Conservation (phyloP, 352 stramenopile genomes). For the Globisporangium camurandrum region DNA sequence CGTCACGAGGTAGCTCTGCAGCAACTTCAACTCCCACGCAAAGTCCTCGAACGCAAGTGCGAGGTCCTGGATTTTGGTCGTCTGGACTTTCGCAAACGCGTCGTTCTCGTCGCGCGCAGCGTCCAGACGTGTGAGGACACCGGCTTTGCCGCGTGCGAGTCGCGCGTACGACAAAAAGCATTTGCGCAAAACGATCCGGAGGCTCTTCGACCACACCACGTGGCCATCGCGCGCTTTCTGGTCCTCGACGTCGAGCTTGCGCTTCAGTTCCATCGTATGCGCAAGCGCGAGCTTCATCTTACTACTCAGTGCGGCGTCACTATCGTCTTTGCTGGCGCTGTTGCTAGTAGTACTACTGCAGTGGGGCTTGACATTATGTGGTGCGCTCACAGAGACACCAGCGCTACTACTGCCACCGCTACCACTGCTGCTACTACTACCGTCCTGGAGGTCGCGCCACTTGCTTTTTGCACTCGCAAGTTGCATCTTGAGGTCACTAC, state of each 20-base stretch:
- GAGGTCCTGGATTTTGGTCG: constrained; percentile 40
- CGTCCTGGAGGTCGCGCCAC: constrained; percentile 58
- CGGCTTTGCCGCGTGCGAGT: constrained; percentile 52
- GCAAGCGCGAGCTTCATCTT: constrained; percentile 67
- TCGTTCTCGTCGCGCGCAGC: constrained; percentile 49
- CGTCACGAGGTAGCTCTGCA: constrained; percentile 62
- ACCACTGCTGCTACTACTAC: not conserved
- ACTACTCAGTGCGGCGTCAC: constrained; percentile 29
- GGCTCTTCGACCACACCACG: constrained; percentile 56
- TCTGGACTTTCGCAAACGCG: constrained; percentile 43
- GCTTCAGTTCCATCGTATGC: constrained; percentile 70
- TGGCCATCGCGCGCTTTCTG: constrained; percentile 54
- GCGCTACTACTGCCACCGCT: constrained; percentile 3
- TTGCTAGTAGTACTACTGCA: not conserved
- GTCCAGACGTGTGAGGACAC: constrained; percentile 46
- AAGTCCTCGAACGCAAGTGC: constrained; percentile 58
- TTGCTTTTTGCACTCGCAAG: constrained; percentile 42
- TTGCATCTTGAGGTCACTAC: constrained; percentile 45
- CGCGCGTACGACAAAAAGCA: constrained; percentile 68
- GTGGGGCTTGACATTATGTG: no score
- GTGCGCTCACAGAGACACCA: no score
- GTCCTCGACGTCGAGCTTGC: constrained; percentile 49
- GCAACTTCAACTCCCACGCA: constrained; percentile 57
- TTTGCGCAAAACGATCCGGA: constrained; percentile 68
- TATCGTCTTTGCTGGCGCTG: not conserved